phyloP scores from a whole-genome alignment of 108 stramenopile species.

The Parietichytrium sp. region DNA sequence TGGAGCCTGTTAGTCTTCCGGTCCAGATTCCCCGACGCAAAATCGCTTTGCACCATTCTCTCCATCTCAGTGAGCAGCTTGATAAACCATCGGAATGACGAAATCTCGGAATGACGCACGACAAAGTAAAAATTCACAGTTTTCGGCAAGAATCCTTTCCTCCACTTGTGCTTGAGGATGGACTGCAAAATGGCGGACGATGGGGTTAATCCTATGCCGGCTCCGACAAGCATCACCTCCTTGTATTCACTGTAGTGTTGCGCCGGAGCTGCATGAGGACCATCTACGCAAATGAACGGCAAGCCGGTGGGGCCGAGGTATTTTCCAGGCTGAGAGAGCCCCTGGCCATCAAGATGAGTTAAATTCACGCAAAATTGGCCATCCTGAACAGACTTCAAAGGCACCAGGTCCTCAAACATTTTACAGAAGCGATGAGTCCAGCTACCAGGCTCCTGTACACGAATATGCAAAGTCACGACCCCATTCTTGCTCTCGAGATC shows the following conservation, averaged over 20 bases:
- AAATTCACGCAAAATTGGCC: constrained; percentile 42
- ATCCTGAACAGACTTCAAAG: constrained; percentile 1
- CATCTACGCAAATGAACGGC: constrained; percentile 47
- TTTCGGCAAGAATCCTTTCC: constrained; percentile 49
- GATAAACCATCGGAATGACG: constrained; percentile 48
- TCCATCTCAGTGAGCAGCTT: constrained; percentile 28
- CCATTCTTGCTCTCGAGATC: constrained; percentile 45
- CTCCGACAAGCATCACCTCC: constrained; percentile 38
- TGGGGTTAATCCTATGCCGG: constrained; percentile 54
- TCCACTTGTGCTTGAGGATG: constrained; percentile 51
- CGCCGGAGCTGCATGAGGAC: constrained; percentile 48
- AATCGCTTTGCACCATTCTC: not conserved
- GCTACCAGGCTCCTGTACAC: constrained; percentile 40
- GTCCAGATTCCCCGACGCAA: constrained; percentile 15
- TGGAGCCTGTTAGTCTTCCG: constrained; percentile 17
- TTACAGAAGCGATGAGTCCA: not conserved
- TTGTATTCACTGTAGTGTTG: constrained; percentile 48
- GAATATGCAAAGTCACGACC: constrained; percentile 47
- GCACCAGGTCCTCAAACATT: too few relatives aligned
- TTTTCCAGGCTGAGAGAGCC: constrained; percentile 42
- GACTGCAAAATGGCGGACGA: constrained; percentile 42
- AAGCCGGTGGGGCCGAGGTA: constrained; percentile 44
- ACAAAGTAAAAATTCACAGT: constrained; percentile 52
- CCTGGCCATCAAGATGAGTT: constrained; percentile 46
- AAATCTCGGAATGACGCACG: constrained; percentile 45